A percentile compares a stretch with the other conserved stretches of the same genome.
Conservation (phyloP, 371 early-diverging fungal genomes). For the Mortierella sp. region DNA sequence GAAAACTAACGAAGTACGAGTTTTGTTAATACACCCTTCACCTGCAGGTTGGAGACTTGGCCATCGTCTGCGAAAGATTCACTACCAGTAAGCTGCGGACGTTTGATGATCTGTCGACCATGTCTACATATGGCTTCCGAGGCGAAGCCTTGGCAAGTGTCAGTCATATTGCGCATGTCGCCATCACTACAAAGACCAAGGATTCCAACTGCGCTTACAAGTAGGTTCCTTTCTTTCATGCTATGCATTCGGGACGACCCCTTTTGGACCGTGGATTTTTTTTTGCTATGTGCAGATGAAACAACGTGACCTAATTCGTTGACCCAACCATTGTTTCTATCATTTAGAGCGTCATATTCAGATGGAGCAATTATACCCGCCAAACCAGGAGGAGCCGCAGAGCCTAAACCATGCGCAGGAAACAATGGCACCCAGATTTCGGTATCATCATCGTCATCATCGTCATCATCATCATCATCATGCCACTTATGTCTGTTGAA, state of each 20-base stretch:
- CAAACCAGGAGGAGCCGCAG: slow-evolving; percentile 76
- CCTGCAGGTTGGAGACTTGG: slow-evolving; percentile 79
- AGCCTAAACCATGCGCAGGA: slow-evolving; percentile 93
- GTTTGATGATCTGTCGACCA: slow-evolving; percentile 89
- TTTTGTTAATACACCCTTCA: not conserved
- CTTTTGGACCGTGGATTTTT: not conserved
- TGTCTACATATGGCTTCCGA: slow-evolving; percentile 98
- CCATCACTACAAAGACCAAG: slow-evolving; percentile 88
- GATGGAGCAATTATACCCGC: slow-evolving; percentile 87
- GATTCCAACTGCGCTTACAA: slow-evolving; percentile 88
- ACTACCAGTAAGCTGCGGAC: slow-evolving; percentile 94
- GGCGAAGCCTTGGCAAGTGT: slow-evolving; percentile 99
- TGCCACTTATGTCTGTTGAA: not conserved
- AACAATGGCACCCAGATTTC: slow-evolving; percentile 94
- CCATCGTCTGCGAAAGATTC: slow-evolving; percentile 93
- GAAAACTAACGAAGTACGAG: not conserved
- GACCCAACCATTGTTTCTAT: not conserved
- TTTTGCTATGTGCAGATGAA: not conserved
- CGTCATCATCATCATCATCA: not conserved
- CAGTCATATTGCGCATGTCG: slow-evolving; percentile 92
- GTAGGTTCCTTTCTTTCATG: slow-evolving; percentile 40
- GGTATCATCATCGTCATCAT: slow-evolving; percentile 56
- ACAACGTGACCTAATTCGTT: not conserved
- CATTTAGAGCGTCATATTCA: slow-evolving; percentile 79
- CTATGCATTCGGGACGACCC: not conserved